Evolutionary conservation across 2,329 filamentous ascomycete species (phyloP).

Genomic region (Rutstroemia sp.): DNA sequence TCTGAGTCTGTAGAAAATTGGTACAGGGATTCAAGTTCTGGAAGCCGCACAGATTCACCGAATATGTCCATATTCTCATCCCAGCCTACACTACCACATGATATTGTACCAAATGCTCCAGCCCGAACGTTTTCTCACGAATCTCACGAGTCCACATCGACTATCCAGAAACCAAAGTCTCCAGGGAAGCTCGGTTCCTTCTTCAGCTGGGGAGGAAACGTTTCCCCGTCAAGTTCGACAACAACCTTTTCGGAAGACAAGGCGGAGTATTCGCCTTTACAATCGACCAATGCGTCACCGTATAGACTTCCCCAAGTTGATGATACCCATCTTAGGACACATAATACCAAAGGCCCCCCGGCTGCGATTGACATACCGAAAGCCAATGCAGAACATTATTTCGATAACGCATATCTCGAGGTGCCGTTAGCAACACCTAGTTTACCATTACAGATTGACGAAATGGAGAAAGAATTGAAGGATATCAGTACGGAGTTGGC

Average conservation of each 20-base stretch:
- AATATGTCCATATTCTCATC: slow-evolving; percentile 31
- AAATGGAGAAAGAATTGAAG: slow-evolving; percentile 90
- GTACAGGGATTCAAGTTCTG: slow-evolving; percentile 25
- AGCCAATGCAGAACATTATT: slow-evolving; percentile 31
- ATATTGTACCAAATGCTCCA: slow-evolving; percentile 18
- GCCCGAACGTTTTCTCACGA: slow-evolving; percentile 23
- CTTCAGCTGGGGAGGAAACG: slow-evolving; percentile 56
- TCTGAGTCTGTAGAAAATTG: slow-evolving; percentile 25
- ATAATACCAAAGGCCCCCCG: slow-evolving; percentile 30
- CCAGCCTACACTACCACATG: slow-evolving; percentile 27
- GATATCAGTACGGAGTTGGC: slow-evolving; percentile 91
- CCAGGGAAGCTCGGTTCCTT: slow-evolving; percentile 55
- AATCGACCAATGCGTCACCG: slow-evolving; percentile 43
- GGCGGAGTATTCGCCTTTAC: slow-evolving; percentile 46
- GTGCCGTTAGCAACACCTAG: slow-evolving; percentile 27
- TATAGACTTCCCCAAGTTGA: slow-evolving; percentile 26
- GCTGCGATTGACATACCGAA: slow-evolving; percentile 28
- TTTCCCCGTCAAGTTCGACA: slow-evolving; percentile 48
- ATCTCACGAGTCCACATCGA: slow-evolving; percentile 22
- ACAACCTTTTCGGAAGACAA: slow-evolving; percentile 51
- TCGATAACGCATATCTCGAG: slow-evolving; percentile 26
- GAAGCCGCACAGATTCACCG: slow-evolving; percentile 20
- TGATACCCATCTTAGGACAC: slow-evolving; percentile 20
- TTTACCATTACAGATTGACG: slow-evolving; percentile 57
- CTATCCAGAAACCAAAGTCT: slow-evolving; percentile 37